Percentiles rank a stretch among this genome's conserved stretches.
These are phyloP conservation scores for Pseudogymnoascus sp. DNA, from an alignment of 2,329 filamentous ascomycete species.

Conservation along the genomic window DNA sequence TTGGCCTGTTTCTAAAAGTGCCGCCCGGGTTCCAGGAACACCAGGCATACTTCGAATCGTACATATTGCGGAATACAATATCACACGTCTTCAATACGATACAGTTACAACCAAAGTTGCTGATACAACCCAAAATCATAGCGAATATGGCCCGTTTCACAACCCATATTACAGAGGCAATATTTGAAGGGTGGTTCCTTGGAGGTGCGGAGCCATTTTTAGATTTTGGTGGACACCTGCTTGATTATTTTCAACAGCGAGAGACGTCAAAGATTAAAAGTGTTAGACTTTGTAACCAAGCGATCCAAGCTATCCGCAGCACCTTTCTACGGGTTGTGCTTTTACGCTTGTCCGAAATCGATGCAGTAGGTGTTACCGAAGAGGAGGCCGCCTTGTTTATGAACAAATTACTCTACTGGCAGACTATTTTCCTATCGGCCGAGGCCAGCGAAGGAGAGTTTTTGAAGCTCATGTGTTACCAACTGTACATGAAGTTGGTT, in stretches of 20 bases:
- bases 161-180: constrained; percentile 74
- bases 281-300: constrained; percentile 83
- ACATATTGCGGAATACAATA: constrained; percentile 68
- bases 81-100: constrained; percentile 62
- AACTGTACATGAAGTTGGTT: constrained; percentile 82
- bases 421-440: constrained; percentile 75
- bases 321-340: constrained; percentile 74
- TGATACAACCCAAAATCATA: constrained; percentile 74
- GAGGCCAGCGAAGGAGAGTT: constrained; percentile 73
- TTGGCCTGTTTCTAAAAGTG: constrained; percentile 76
- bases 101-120: constrained; percentile 59
- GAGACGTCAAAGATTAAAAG: constrained; percentile 75
- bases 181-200: constrained; percentile 95
- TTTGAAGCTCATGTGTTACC: constrained; percentile 80
- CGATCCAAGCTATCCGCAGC: constrained; percentile 64
- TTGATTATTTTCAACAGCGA: constrained; percentile 83
- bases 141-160: constrained; percentile 80
- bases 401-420: constrained; percentile 88
- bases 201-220: constrained; percentile 75
- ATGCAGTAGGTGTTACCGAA: constrained; percentile 53
- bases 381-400: constrained; percentile 63
- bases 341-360: constrained; percentile 74
- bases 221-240: constrained; percentile 73
- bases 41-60: constrained; percentile 91
- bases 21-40: constrained; percentile 92